Evolutionary conservation across 2,329 filamentous ascomycete genomes (phyloP).

Genomic region (Chaetomium sp.): DNA sequence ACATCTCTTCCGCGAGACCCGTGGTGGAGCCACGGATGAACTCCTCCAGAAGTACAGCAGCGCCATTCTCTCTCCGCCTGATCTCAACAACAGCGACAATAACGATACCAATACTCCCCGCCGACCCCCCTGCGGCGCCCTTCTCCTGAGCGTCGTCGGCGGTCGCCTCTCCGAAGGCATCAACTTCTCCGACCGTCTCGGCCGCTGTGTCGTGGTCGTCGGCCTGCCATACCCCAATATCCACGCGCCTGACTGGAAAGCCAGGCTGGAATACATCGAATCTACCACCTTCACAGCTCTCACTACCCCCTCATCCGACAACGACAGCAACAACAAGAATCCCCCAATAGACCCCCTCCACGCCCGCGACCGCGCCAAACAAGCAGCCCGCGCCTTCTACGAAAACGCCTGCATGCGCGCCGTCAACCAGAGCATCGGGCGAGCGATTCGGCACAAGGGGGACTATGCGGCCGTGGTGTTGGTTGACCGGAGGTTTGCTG

Average conservation of each 20-base stretch:
- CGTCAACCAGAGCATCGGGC: conserved; percentile 92
- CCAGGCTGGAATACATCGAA: conserved; percentile 82
- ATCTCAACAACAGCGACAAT: not conserved
- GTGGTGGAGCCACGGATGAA: conserved; percentile 55
- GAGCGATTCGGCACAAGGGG: conserved; percentile 78
- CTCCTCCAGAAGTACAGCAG: conserved; percentile 66
- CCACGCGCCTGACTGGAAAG: conserved; percentile 84
- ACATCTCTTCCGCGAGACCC: conserved; percentile 53
- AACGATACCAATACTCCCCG: not conserved
- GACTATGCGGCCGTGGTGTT: conserved; percentile 91
- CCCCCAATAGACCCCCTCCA: too few relatives aligned
- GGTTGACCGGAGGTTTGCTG: conserved; percentile 73
- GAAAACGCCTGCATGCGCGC: conserved; percentile 95
- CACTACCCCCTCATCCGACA: too few relatives aligned
- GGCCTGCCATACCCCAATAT: conserved; percentile 91
- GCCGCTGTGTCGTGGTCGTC: conserved; percentile 84
- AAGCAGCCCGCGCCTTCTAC: conserved; percentile 70
- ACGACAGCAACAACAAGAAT: too few relatives aligned
- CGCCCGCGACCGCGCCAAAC: conserved; percentile 35
- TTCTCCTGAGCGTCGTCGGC: conserved; percentile 85
- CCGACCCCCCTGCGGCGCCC: conserved; percentile 49
- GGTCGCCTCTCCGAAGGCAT: conserved; percentile 96
- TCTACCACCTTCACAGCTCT: conserved; percentile 42
- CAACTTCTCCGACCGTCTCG: conserved; percentile 89
- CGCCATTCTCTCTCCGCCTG: conserved; percentile 45